Percentiles rank a stretch among this genome's conserved stretches.
These are phyloP conservation scores for Colletotrichum sp. DNA, from an alignment of 2,329 filamentous ascomycete species.

Conservation along the genomic window DNA sequence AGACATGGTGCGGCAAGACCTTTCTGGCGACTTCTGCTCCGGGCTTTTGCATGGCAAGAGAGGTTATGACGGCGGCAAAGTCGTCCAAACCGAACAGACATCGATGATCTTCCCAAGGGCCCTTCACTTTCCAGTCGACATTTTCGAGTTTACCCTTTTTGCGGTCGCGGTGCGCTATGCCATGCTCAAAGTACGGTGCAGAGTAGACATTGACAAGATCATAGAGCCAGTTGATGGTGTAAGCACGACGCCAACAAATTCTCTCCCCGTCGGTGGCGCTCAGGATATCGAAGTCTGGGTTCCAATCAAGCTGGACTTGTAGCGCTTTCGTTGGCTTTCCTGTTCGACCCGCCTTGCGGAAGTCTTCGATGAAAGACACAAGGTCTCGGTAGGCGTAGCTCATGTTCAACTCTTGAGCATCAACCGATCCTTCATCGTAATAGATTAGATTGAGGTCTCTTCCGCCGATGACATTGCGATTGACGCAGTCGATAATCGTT, in stretches of 20 bases:
- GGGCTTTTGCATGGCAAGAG: constrained; percentile 48
- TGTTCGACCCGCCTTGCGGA: constrained; percentile 41
- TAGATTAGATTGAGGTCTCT: constrained; percentile 6
- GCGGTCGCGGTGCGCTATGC: not conserved
- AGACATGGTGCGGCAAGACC: constrained; percentile 53
- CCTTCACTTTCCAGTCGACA: constrained; percentile 35
- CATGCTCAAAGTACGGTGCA: constrained; percentile 21
- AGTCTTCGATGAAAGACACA: constrained; percentile 50
- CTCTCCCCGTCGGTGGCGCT: constrained; percentile 40
- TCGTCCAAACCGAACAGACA: constrained; percentile 49
- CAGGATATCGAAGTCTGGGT: constrained; percentile 43
- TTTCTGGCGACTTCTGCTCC: constrained; percentile 38
- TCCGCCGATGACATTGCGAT: constrained; percentile 37
- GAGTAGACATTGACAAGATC: constrained; percentile 54
- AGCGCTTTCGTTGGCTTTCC: constrained; percentile 52
- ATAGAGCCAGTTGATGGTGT: constrained; percentile 58
- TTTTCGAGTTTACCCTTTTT: not conserved
- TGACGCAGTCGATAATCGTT: constrained; percentile 45
- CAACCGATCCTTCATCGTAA: constrained; percentile 24
- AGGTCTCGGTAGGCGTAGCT: constrained; percentile 47
- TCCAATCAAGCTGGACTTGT: constrained; percentile 44
- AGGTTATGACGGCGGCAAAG: constrained; percentile 49
- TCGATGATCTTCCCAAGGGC: constrained; percentile 21
- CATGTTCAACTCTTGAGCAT: constrained; percentile 48
- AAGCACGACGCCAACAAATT: constrained; percentile 49